Evolutionary conservation across 768 basidiomycete genomes (phyloP), one percentile per base, ranked within the genome.

Genomic region (Candolleomyces aberdarensis): DNA sequence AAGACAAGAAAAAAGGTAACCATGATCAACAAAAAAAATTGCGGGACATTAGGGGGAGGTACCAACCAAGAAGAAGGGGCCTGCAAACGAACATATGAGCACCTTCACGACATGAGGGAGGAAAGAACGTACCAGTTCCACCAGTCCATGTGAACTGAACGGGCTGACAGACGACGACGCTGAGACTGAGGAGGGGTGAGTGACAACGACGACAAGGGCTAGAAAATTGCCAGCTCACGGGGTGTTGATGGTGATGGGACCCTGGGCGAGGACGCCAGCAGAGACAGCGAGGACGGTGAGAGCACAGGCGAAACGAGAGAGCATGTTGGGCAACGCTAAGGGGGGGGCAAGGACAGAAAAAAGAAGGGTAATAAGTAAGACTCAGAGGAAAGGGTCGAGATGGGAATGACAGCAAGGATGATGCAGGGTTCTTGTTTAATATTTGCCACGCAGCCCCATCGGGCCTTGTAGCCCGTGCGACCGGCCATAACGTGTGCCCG

Each of bases 31-130:
- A 39, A 61, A 43, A 31, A 39, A n/a, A 15, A 11, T 13, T 31
- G 36, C 15, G 57, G 10, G 31, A 29, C 10, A 36, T 52, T 1
- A 31, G 61, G 22, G 19, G 3, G 26, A 26, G 31, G 14, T 20
- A 73, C 72, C 47, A 62, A 72, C 72, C 69, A 73, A 60, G 61
- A 65, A 70, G 60, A 67, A 72, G 50, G 72, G 72, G 44, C 64
- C 72, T 64, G 41, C 32, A 39, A 44, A 20, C n/a, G 19, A 50
- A 36, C 1, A 43, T 7, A 29, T 43, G 26, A 57, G 52, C 8
- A 32, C n/a, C 14, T 29, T 31, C 20, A 22, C 17, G 49, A 26
- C 9, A n/a, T n/a, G 31, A 15, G 8, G 44, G 17, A 22, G 2
- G 29, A 48, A 49, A 15, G 6, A 3, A 64, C 65, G 57, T 53